A percentile compares a stretch with the other conserved stretches of the same genome.
phyloP scores from a whole-genome alignment of 805 yeast genomes.

The Sugiyamaella qingdaonensis region DNA sequence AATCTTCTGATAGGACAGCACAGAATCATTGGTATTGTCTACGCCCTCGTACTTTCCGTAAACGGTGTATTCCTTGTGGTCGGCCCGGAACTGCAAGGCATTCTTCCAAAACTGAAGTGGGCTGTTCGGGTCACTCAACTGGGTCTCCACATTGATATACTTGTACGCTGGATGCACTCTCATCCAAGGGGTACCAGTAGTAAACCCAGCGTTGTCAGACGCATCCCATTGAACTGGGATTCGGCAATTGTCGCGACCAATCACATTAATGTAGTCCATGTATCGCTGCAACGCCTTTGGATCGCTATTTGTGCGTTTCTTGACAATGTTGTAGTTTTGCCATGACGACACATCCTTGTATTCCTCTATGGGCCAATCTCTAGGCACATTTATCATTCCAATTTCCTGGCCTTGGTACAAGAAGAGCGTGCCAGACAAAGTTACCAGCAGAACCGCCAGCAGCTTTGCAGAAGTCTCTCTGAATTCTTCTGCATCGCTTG shows the following conservation, averaged over 20 bases:
- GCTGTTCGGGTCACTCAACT: slow-evolving; percentile 43
- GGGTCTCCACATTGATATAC: slow-evolving; percentile 46
- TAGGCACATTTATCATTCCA: slow-evolving; percentile 49
- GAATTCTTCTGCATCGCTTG: slow-evolving; percentile 34
- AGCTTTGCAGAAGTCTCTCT: slow-evolving; percentile 44
- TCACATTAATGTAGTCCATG: slow-evolving; percentile 23
- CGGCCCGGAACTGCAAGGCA: slow-evolving; percentile 42
- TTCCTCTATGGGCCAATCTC: slow-evolving; percentile 41
- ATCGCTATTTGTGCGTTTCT: slow-evolving; percentile 4
- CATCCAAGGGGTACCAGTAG: slow-evolving; percentile 48
- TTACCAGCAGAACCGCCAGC: slow-evolving; percentile 41
- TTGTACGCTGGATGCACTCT: slow-evolving; percentile 46
- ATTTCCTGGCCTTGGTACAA: slow-evolving; percentile 61
- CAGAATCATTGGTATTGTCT: slow-evolving; percentile 42
- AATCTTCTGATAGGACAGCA: slow-evolving; percentile 36
- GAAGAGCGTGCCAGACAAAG: slow-evolving; percentile 52
- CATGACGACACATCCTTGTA: slow-evolving; percentile 48
- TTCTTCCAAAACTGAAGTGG: slow-evolving; percentile 45
- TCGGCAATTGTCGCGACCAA: slow-evolving; percentile 50
- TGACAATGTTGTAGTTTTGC: slow-evolving; percentile 9
- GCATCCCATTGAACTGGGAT: slow-evolving; percentile 55
- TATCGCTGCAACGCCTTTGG: slow-evolving; percentile 7
- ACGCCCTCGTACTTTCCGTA: slow-evolving; percentile 43
- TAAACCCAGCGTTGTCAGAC: slow-evolving; percentile 44
- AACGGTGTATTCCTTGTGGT: slow-evolving; percentile 39